phyloP scores from a whole-genome alignment of 2,329 filamentous ascomycete species.

The Chrysosporium keratinophilum region DNA sequence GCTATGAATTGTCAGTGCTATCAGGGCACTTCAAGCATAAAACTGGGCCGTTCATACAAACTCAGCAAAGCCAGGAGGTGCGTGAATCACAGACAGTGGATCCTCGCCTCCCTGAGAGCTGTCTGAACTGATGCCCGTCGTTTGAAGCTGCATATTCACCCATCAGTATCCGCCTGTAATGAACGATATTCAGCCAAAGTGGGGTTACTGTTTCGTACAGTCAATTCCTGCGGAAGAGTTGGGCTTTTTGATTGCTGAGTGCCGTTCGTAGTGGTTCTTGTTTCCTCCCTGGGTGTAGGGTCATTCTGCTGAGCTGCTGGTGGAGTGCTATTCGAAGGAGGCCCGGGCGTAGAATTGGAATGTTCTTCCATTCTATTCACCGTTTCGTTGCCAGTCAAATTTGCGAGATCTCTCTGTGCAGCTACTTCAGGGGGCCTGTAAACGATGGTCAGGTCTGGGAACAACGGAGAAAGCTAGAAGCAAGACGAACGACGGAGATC shows the following conservation, averaged over 20 bases:
- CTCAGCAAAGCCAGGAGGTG: slow-evolving; percentile 67
- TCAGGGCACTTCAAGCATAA: neutral
- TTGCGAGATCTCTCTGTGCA: neutral
- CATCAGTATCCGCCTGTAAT: slow-evolving; percentile 3
- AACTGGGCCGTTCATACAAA: slow-evolving; percentile 50
- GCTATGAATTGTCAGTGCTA: slow-evolving; percentile 11
- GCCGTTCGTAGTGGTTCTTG: neutral
- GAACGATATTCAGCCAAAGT: neutral
- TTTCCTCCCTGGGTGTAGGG: neutral
- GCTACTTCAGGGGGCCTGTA: neutral
- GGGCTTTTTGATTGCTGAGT: neutral
- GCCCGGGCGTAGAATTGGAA: neutral
- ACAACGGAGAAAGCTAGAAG: neutral
- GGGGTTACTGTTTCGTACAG: neutral
- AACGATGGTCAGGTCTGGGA: neutral
- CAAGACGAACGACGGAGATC: slow-evolving; percentile 4
- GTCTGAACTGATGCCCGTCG: slow-evolving; percentile 17
- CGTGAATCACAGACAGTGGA: slow-evolving; percentile 82
- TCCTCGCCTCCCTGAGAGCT: slow-evolving; percentile 43
- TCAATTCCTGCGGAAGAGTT: slow-evolving; percentile 1
- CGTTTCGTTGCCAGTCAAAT: neutral
- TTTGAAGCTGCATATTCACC: slow-evolving; percentile 25
- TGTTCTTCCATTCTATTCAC: neutral
- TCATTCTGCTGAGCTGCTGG: neutral
- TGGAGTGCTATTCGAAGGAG: neutral